Percentiles rank a stretch among this genome's conserved stretches.
These are phyloP conservation scores for Juglanconis juglandina DNA, from an alignment of 2,329 filamentous ascomycete genomes.

Conservation along the genomic window DNA sequence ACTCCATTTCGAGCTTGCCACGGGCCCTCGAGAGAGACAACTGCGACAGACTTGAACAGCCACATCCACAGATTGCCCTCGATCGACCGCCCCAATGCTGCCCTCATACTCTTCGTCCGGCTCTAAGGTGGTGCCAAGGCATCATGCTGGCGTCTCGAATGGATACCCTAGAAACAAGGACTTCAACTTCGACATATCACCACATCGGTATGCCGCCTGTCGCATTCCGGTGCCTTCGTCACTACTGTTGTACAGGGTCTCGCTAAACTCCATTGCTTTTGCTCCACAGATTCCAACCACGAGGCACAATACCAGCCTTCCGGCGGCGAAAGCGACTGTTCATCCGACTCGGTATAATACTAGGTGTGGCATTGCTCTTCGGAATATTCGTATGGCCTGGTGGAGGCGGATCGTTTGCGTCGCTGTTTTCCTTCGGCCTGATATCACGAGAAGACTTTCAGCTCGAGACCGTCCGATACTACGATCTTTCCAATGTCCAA, in stretches of 20 bases:
- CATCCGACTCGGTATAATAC: slow-evolving; percentile 59
- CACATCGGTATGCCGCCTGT: slow-evolving; percentile 68
- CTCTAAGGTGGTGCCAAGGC: slow-evolving; percentile 78
- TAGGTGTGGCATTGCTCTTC: slow-evolving; percentile 61
- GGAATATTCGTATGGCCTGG: slow-evolving; percentile 72
- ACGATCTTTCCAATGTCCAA: slow-evolving; percentile 87
- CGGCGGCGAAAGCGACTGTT: slow-evolving; percentile 72
- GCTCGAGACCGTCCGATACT: slow-evolving; percentile 94
- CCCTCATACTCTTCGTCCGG: slow-evolving; percentile 55
- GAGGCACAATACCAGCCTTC: slow-evolving; percentile 67
- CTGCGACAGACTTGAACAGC: slow-evolving; percentile 8
- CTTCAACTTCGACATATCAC: slow-evolving; percentile 76
- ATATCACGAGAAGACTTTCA: slow-evolving; percentile 69
- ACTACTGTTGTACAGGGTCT: not conserved
- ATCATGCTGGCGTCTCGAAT: slow-evolving; percentile 72
- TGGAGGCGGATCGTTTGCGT: slow-evolving; percentile 51
- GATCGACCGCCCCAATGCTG: slow-evolving; percentile 44
- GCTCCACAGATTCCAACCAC: slow-evolving; percentile 75
- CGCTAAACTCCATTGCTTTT: slow-evolving; percentile 19
- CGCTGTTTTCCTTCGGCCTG: slow-evolving; percentile 65
- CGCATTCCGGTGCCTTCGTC: slow-evolving; percentile 4
- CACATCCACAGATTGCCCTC: not conserved
- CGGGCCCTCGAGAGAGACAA: slow-evolving; percentile 16
- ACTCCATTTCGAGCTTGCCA: slow-evolving; percentile 6
- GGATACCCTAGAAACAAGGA: slow-evolving; percentile 70